Evolutionary conservation across 2,329 filamentous ascomycete species (phyloP).

Genomic region (Curvularia verruculosa): DNA sequence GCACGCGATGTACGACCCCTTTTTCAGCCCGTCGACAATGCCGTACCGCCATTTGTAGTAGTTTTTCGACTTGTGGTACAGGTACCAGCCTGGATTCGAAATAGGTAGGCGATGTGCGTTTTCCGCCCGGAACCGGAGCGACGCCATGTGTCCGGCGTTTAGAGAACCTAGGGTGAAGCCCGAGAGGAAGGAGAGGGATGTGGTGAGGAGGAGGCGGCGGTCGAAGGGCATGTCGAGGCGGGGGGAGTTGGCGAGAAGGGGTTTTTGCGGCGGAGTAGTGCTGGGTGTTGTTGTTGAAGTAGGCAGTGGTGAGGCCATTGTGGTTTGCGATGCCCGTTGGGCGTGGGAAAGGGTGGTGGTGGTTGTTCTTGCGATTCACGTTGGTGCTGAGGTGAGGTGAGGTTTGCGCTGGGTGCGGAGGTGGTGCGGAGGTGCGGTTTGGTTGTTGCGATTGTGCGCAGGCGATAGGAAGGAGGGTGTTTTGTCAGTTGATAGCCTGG

Average conservation of each 20-base stretch:
- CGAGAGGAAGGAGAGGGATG: conserved; percentile 67
- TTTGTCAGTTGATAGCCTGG: background rate
- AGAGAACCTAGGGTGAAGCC: conserved; percentile 73
- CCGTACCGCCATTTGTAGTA: conserved; percentile 83
- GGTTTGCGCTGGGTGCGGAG: conserved; percentile 21
- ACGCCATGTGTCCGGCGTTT: conserved; percentile 74
- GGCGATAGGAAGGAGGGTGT: background rate
- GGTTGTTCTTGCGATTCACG: background rate
- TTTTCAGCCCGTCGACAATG: conserved; percentile 75
- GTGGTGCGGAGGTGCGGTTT: conserved; percentile 18
- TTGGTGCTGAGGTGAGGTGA: conserved; percentile 2
- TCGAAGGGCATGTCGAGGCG: conserved; percentile 68
- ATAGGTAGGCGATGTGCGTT: conserved; percentile 92
- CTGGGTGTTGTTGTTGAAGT: background rate
- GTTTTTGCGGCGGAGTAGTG: background rate
- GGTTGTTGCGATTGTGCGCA: background rate
- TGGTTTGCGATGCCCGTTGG: background rate
- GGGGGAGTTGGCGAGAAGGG: conserved; percentile 17
- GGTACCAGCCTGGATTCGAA: conserved; percentile 85
- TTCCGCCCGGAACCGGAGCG: conserved; percentile 88
- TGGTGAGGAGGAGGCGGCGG: conserved; percentile 69
- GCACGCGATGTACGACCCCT: conserved; percentile 71
- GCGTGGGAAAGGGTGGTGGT: background rate
- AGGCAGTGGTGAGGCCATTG: conserved; percentile 9
- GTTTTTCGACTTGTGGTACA: conserved; percentile 99